phyloP scores from a whole-genome alignment of 805 yeast genomes.

The Saturnispora halmiae region DNA sequence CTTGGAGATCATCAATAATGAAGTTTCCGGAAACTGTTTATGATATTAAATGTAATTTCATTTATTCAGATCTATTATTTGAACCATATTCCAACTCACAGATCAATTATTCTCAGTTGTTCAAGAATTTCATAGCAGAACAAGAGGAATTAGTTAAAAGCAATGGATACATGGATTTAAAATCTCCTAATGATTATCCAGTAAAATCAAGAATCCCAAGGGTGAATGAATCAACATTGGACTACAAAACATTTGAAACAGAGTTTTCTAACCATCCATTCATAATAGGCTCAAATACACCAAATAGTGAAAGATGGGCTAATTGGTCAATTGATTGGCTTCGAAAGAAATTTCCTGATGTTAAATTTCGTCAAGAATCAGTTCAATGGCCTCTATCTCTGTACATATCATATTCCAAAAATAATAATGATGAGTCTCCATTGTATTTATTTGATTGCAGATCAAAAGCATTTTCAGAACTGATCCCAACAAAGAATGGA shows the following conservation, averaged over 20 bases:
- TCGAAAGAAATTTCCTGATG: constrained; percentile 45
- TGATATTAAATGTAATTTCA: constrained; percentile 33
- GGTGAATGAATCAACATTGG: constrained; percentile 36
- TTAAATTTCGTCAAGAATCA: constrained; percentile 72
- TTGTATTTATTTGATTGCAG: constrained; percentile 78
- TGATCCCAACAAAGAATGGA: constrained; percentile 22
- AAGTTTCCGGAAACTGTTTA: constrained; percentile 24
- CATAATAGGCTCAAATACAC: constrained; percentile 21
- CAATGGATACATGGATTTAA: constrained; percentile 12
- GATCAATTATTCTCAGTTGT: constrained; percentile 45
- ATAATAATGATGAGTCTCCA: constrained; percentile 75
- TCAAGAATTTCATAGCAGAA: constrained; percentile 40
- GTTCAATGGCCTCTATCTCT: constrained; percentile 66
- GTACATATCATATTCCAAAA: constrained; percentile 50
- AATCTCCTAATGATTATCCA: constrained; percentile 13
- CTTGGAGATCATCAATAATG: constrained; percentile 65
- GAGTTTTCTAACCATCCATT: constrained; percentile 53
- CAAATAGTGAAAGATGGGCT: constrained; percentile 44
- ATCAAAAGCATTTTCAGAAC: constrained; percentile 52
- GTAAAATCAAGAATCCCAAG: constrained; percentile 40
- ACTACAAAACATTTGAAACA: constrained; percentile 35
- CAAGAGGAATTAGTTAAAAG: constrained; percentile 26
- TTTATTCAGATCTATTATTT: constrained; percentile 72
- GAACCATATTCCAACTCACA: constrained; percentile 79
- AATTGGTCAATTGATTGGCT: constrained; percentile 49